Conservation (phyloP, 1,139 yeast species). For the Scheffersomyces segobiensis region DNA sequence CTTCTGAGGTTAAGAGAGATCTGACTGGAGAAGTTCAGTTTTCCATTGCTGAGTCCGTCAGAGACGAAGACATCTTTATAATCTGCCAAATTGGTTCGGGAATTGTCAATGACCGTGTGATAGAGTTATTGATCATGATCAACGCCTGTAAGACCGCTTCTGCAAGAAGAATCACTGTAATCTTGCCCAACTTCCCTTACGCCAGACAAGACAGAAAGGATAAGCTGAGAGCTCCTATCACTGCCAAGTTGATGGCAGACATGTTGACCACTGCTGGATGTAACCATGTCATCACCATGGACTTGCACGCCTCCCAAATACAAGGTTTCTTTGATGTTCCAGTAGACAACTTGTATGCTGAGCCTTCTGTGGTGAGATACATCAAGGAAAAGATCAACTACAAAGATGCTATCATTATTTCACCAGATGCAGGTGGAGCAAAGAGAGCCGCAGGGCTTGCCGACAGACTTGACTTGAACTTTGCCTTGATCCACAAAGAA, state of each 20-base stretch:
- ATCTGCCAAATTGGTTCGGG: conserved; percentile 89
- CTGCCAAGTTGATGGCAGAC: conserved; percentile 95
- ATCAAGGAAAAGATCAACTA: conserved; percentile 72
- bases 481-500: conserved; percentile 96
- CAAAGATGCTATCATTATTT: conserved; percentile 72
- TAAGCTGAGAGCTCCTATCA: conserved; percentile 94
- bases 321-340: conserved; percentile 97
- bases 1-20: conserved; percentile 64
- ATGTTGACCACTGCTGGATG: conserved; percentile 96
- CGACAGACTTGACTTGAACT: conserved; percentile 86
- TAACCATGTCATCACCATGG: conserved; percentile 96
- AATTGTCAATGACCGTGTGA: conserved; percentile 80
- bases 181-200: conserved; percentile 93
- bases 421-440: conserved; percentile 99
- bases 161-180: conserved; percentile 93
- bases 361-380: conserved; percentile 88
- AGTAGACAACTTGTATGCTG: conserved; percentile 94
- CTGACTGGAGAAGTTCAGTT: conserved; percentile 51
- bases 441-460: conserved; percentile 96
- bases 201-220: conserved; percentile 98
- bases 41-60: conserved; percentile 87
- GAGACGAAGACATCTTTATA: conserved; percentile 94
- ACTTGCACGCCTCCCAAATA: conserved; percentile 94
- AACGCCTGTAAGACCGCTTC: conserved; percentile 96
- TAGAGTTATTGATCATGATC: conserved; percentile 87